A percentile compares a stretch with the other conserved stretches of the same genome.
These are phyloP conservation scores for Setaria italica DNA, from an alignment of 202 grass and related monocot species.

Conservation along the genomic window DNA sequence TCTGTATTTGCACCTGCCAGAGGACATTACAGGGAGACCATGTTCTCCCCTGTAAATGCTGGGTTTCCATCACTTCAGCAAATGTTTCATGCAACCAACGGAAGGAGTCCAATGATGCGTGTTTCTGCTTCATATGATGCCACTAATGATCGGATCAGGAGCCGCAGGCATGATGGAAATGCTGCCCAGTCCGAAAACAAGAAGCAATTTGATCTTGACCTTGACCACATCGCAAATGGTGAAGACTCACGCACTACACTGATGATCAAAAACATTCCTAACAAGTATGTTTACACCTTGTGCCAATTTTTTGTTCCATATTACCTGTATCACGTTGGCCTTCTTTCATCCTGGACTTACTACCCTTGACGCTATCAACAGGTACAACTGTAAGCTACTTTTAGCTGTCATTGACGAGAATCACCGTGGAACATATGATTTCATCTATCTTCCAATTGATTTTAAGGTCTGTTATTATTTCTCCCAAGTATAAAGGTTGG, in stretches of 20 bases:
- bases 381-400: constrained; percentile 93
- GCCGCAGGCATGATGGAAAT: constrained; percentile 68
- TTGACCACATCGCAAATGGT: constrained; percentile 69
- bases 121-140: constrained; percentile 66
- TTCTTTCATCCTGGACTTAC: constrained; percentile 30
- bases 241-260: constrained; percentile 88
- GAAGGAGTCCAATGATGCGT: constrained; percentile 54
- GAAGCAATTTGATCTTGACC: constrained; percentile 86
- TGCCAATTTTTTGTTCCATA: constrained; percentile 6
- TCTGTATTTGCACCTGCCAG: constrained; percentile 50
- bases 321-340: background rate
- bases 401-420: constrained; percentile 92
- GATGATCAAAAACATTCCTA: constrained; percentile 98
- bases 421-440: constrained; percentile 93
- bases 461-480: constrained; percentile 69
- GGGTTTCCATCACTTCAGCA: constrained; percentile 67
- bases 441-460: constrained; percentile 97
- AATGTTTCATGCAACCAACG: constrained; percentile 45
- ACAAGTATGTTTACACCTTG: constrained; percentile 63
- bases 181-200: constrained; percentile 65
- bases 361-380: constrained; percentile 46
- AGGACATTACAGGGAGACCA: constrained; percentile 54
- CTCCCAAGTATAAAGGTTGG: background rate
- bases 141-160: constrained; percentile 70
- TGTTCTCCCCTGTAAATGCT: constrained; percentile 45